Base-by-base conservation (phyloP, 192 early-diverging fungal genomes). In the Coemansia sp. region DNA sequence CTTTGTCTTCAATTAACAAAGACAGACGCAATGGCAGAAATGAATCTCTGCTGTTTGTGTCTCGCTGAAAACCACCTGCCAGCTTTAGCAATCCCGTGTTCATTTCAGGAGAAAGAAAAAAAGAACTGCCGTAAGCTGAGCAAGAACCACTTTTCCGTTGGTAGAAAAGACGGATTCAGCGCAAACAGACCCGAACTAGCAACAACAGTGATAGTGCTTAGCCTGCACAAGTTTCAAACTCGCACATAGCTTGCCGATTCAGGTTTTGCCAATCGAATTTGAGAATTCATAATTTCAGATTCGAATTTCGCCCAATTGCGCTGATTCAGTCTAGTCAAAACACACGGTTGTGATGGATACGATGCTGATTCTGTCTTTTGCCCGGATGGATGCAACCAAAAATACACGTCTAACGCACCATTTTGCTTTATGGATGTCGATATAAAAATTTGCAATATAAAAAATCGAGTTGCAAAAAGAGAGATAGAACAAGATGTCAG, bases 371-470 rank as follows among this genome's bases (percentile, higher is more conserved):
- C 18, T 43, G 9, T 32, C 32, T 52, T 53, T 57, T 61, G 2
- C 11, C 51, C 28, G 53, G 51, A 72, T 72, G 71, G 71, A 72
- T 72, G 59, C 71, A 38, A 39, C 35, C 14, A 51, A 33, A 53
- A 20, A 38, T 17, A 38, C 15, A 61, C 4, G 35, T 20, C 39
- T 33, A 58, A 71, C 74, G 74, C 68, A 76, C 74, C 74, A 76
- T 76, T 76, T 66, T 75, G 36, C 36, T 61, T 57, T 69, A 71
- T 71, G 74, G 74, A 76, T 76, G 74, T 71, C 34, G 62, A 53
- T 60, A 37, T 65, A 53, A 63, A 66, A 65, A 39, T 60, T 53
- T 69, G 67, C 51, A 61, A 73, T 32, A 62, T 53, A 68, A 70
- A 64, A 67, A 66, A 18, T 70, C 48, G 51, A 67, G 59, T 57